These are phyloP conservation scores for Plasmodium gallinaceum DNA, from an alignment of 169 alveolate genomes.

Conservation along the genomic window DNA sequence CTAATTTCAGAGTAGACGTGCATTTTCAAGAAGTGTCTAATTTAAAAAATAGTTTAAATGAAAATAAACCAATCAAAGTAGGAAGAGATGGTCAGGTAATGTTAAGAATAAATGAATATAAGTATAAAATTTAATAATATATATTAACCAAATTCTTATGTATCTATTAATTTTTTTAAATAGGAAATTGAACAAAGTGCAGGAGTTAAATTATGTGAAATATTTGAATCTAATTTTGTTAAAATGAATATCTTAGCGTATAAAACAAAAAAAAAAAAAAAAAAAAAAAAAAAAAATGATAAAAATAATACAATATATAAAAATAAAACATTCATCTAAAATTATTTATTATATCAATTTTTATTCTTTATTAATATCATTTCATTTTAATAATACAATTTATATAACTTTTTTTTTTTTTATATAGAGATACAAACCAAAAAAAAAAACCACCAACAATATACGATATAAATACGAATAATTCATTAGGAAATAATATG, in stretches of 20 bases:
- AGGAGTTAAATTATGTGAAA: conserved; percentile 59
- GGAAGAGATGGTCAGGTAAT: conserved; percentile 84
- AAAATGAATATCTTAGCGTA: conserved; percentile 13
- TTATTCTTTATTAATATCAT: too few species aligned
- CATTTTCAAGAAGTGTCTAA: conserved; percentile 79
- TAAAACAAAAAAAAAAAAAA: not conserved
- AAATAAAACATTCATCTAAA: not conserved
- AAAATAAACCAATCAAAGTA: conserved; percentile 78
- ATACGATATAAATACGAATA: conserved; percentile 6
- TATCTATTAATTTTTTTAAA: not conserved
- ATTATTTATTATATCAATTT: not conserved
- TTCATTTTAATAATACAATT: not conserved
- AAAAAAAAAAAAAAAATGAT: too few species aligned
- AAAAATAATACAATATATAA: not conserved
- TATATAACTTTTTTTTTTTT: not conserved
- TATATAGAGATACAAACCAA: not conserved
- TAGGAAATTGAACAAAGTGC: conserved; percentile 72
- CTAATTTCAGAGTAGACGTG: conserved; percentile 76
- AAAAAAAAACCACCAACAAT: conserved; percentile 7
- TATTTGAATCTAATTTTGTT: conserved; percentile 60
- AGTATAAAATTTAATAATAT: not conserved
- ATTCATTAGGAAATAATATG: not conserved
- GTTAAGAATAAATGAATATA: not conserved
- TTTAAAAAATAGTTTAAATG: conserved; percentile 78
- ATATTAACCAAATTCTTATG: not conserved